Evolutionary conservation across 2,329 filamentous ascomycete genomes (phyloP).

Genomic region (Colletotrichum zoysiae): DNA sequence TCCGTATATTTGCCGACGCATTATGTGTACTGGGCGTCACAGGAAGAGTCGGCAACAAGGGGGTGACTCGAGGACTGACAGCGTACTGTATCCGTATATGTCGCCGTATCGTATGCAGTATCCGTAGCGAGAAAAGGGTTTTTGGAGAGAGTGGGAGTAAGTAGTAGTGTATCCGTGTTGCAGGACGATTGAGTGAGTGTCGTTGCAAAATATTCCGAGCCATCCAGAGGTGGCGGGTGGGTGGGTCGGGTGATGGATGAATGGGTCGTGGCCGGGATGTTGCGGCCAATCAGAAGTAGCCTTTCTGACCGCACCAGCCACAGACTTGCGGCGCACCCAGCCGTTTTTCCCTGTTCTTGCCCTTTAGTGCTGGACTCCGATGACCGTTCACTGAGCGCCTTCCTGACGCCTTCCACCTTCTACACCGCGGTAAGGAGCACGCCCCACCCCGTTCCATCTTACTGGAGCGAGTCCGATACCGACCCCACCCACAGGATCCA

Average conservation of each 20-base stretch:
- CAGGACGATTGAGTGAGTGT: neutral
- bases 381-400: neutral
- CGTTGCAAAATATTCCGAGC: constrained; percentile 9
- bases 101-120: neutral
- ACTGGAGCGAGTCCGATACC: neutral
- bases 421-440: neutral
- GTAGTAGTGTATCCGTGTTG: too few species aligned
- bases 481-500: constrained; percentile 1
- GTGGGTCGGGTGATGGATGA: neutral
- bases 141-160: neutral
- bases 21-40: neutral
- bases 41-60: neutral
- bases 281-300: constrained; percentile 18
- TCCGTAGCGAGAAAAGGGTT: neutral
- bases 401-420: constrained; percentile 3
- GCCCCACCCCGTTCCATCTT: constrained; percentile 2
- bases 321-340: neutral
- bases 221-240: neutral
- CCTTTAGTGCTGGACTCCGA: neutral
- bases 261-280: too few species aligned
- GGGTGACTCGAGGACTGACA: neutral
- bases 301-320: constrained; percentile 7
- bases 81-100: neutral
- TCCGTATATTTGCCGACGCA: neutral
- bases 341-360: constrained; percentile 7